phyloP scores from a whole-genome alignment of 306 rosid genomes.

The Cucumis hystrix region DNA sequence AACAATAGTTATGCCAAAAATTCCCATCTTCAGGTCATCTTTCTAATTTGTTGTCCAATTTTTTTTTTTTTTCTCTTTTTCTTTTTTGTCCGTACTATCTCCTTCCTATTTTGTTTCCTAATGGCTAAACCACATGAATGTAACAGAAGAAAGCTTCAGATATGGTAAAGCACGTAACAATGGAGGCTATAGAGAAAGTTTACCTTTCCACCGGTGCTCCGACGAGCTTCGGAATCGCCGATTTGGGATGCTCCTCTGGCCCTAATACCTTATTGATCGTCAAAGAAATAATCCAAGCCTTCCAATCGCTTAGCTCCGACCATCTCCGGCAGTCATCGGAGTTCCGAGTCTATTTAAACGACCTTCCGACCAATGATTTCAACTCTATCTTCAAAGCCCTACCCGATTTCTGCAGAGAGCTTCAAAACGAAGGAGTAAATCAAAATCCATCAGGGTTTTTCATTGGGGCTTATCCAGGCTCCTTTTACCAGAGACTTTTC shows the following conservation, averaged over 20 bases:
- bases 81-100: neutral
- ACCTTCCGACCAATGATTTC: slow-evolving; percentile 95
- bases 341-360: slow-evolving; percentile 65
- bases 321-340: slow-evolving; percentile 34
- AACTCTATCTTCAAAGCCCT: slow-evolving; percentile 74
- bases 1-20: slow-evolving; percentile 80
- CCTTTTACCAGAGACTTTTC: slow-evolving; percentile 75
- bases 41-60: neutral
- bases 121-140: neutral
- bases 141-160: slow-evolving; percentile 66
- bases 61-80: neutral
- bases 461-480: slow-evolving; percentile 90
- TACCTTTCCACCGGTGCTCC: slow-evolving; percentile 42
- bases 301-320: slow-evolving; percentile 30
- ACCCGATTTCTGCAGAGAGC: slow-evolving; percentile 57
- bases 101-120: neutral
- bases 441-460: slow-evolving; percentile 15
- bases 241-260: slow-evolving; percentile 91
- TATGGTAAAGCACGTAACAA: slow-evolving; percentile 65
- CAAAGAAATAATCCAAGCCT: slow-evolving; percentile 59
- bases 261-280: slow-evolving; percentile 60
- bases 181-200: slow-evolving; percentile 44
- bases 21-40: slow-evolving; percentile 64
- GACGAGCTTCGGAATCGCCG: slow-evolving; percentile 70
- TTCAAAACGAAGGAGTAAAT: slow-evolving; percentile 18